Base-by-base conservation (phyloP, 2,329 filamentous ascomycete genomes). In the Alternaria triticina region DNA sequence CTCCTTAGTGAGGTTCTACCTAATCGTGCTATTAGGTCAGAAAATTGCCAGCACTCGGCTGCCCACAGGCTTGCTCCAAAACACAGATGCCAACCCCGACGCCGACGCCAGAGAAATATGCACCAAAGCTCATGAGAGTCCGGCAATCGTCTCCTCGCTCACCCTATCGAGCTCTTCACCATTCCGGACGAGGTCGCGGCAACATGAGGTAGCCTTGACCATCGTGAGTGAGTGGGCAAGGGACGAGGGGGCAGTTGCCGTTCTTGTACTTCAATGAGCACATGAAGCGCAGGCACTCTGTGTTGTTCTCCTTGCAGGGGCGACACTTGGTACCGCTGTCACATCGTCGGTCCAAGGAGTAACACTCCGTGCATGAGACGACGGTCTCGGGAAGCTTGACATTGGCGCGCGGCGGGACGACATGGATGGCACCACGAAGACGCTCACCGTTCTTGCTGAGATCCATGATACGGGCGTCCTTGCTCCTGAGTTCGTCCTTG, bases 311-410 rank as follows among this genome's bases (percentile, higher is more conserved):
- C 1, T n/a, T 47, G 47, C 77, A 79, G 50, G 65, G 67, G 6
- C 61, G 65, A 62, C 77, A 79, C 17, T 25, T 61, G 6, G 62
- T 57, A 6, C 50, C 54, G 22, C 59, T 60, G 33, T 79, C 77
- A 61, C 77, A 79, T 1, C 54, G 22, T 3, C 67, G 7, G 22
- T 74, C 75, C 23, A 68, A 70, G 40, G 59, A 57, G 54, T 74
- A 77, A 62, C 77, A 79, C 30, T 77, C 72, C 1, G 68, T 65
- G 59, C 77, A 79, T 3, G 68, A 36, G 56, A 76, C 57, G 2
- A 77, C 71, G 1, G 54, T 54, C 9, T 46, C 54, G 1, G 73
- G 70, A 0, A 78, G 64, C 49, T 71, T 74, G 9, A 64, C 60
- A 4, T 57, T 63, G 1, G 10, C 4, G 11, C 45, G 36, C 2